A percentile compares a stretch with the other conserved stretches of the same genome.
Evolutionary conservation across 1,139 yeast genomes (phyloP).

Genomic region (Cylindricascospora bacillispora): DNA sequence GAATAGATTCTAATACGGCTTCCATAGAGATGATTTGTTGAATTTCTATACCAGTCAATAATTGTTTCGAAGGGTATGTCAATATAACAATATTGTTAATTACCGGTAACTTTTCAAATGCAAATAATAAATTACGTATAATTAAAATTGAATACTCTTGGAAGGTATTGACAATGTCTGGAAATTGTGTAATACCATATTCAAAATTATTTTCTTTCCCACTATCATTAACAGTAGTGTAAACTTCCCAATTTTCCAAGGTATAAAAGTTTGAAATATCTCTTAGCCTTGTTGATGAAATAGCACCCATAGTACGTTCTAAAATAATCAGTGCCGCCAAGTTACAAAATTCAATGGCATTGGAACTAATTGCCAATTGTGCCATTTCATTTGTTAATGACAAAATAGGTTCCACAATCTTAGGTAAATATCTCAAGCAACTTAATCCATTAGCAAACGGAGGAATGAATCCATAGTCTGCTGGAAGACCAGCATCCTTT

Average conservation of each 20-base stretch:
- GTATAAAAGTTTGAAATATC: slow-evolving; percentile 34
- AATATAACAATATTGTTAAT: slow-evolving; percentile 28
- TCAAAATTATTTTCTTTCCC: slow-evolving; percentile 11
- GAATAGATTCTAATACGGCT: slow-evolving; percentile 36
- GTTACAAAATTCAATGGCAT: slow-evolving; percentile 28
- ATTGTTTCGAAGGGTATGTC: slow-evolving; percentile 33
- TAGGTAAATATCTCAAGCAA: slow-evolving; percentile 36
- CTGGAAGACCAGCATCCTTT: slow-evolving; percentile 19
- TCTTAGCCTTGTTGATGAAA: slow-evolving; percentile 37
- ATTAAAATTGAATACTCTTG: slow-evolving; percentile 30
- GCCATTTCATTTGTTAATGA: slow-evolving; percentile 33
- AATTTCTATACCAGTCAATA: slow-evolving; percentile 33
- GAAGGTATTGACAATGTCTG: slow-evolving; percentile 32
- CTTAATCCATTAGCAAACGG: slow-evolving; percentile 48
- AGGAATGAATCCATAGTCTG: slow-evolving; percentile 44
- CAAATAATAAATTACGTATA: slow-evolving; percentile 24
- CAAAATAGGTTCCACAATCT: slow-evolving; percentile 30
- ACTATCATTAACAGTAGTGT: slow-evolving; percentile 12
- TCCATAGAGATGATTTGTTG: slow-evolving; percentile 41
- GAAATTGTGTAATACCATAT: slow-evolving; percentile 37
- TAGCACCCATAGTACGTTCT: slow-evolving; percentile 34
- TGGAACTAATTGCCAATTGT: slow-evolving; percentile 30
- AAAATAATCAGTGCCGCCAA: slow-evolving; percentile 28
- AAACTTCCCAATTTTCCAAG: slow-evolving; percentile 33
- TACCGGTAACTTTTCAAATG: slow-evolving; percentile 28